Evolutionary conservation across 1,139 yeast genomes (phyloP), one percentile per base, ranked within the genome.

Genomic region (Taiozyma sp.): DNA sequence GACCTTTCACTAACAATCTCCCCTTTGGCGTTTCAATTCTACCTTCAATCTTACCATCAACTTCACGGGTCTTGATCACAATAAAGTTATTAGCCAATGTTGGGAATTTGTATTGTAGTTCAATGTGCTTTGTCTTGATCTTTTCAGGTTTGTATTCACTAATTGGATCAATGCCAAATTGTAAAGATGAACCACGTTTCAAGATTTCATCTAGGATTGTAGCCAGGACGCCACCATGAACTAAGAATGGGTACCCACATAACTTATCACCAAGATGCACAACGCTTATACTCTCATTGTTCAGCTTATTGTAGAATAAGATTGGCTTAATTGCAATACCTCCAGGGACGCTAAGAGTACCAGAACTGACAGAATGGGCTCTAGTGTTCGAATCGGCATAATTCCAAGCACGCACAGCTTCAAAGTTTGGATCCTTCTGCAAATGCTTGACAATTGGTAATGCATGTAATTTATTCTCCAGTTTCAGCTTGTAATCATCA

Each of bases 151-250:
- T 68, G 64, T 34, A 58, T 2, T 75, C 72, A 14, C 57, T 53
- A 2, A 75, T 67, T 14, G 67, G 57, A 30, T 58, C 58, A 6
- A 54, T 58, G 2, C 61, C 65, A 48, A 68, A 55, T 8, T 59
- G 49, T 45, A 80, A 69, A 8, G 79, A 75, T 0, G 86, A 84
- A 50, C 80, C 78, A 48, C 85, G 68, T 52, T 80, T 83, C 70
- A 83, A 76, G 4, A 87, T 75, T 56, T 91, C 97, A 63, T 88
- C 95, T 53, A 90, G 71, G 14, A 92, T 71, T 0, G 96, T 85
- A 9, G 96, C 96, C 40, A 92, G 68, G 43, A 92, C 81, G 0
- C 98, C 98, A 4, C 98, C 98, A 64, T 92, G 98, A 1, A 90
- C 79, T 40, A 92, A 72, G 59, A 88, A 83, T 1, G 97, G 97